Evolutionary conservation across 1,284 basidiomycete genomes (phyloP), one percentile per base, ranked within the genome.

Genomic region (Rhodotorula sp.): DNA sequence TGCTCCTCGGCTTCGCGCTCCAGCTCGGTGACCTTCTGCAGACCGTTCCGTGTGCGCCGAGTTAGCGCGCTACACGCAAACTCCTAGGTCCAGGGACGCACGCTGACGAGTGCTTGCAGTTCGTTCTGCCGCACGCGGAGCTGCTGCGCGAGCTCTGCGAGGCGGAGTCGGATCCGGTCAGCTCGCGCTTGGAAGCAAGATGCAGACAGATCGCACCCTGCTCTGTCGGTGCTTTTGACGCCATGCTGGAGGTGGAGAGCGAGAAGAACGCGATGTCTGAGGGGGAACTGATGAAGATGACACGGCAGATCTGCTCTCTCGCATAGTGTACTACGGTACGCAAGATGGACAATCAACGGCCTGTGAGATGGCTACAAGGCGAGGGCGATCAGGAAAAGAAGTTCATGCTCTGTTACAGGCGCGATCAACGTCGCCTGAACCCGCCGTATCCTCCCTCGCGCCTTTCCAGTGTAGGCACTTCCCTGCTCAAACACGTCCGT

Each of bases 1-100:
- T 97, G 92, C 80, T 97, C 94, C 73, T 97, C 94, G 41, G 92
- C 88, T 80, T 97, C 94, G 75, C 89, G 87, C 82, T 97, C 94
- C 53, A 97, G 86, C 82, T 97, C 95, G 72, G 91, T 91, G 76
- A 97, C 93, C 84, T 97, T 97, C 74, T 76, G 68, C 54, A 8
- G 42, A 19, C 7, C 44, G 23, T 7, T 34, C 3, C 13, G 23
- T 34, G 5, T 34, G 41, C 13, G 41, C 16, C 21, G 4, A 21
- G n/a, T 17, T 14, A 44, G 23, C 8, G 49, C 7, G 5, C 9
- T 0, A 4, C 21, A 4, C 34, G 10, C 16, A 2, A 4, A 5
- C 14, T 16, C 4, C 27, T 17, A 25, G 14, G 25, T 10, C 9
- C 17, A 25, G 17, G 23, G 13, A 44, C 66, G 42, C 27, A 70